Base-by-base conservation (phyloP, 2,329 filamentous ascomycete species). In the Sporothrix mexicana region DNA sequence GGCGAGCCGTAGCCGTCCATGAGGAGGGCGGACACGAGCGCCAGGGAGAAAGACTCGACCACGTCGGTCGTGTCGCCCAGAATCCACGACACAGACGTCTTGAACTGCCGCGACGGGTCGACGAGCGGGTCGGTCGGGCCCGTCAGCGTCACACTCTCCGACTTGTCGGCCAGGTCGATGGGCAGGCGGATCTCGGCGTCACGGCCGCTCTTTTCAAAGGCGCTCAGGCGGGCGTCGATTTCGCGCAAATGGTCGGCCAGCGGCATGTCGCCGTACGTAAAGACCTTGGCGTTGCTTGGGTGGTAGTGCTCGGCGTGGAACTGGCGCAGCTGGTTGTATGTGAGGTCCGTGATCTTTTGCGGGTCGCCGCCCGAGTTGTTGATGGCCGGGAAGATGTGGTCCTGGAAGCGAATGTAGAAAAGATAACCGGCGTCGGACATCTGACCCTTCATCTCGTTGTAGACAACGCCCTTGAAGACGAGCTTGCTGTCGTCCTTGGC, bases 391-490 rank as follows among this genome's bases (percentile, higher is more conserved):
- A 97, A 96, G 71, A 99, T 93, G 80, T 96, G 92, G 78, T 98
- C 94, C 79, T 97, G 94, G 82, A 97, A 99, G 70, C 92, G 89
- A 77, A 98, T 97, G 81, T 98, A 98, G 84, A 93, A 99, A 0
- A 98, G 85, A 78, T 99, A 99, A 76, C 94, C 94, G 7, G 95
- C 94, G 81, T 99, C 96, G 1, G 96, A 98, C 91, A 98, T 97
- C 80, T 98, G 95, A 0, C 96, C 96, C 83, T 99, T 99, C 96
- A 99, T 99, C 84, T 99, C 96, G 79, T 99, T 99, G 84, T 98
- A 98, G 0, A 98, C 95, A 1, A 98, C 96, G 36, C 95, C 95
- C 84, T 98, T 98, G 86, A 98, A 98, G 0, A 97, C 93, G 55
- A 97, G 83, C 75, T 89, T 90, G 80, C 90, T 89, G 79, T 90